These are phyloP conservation scores for Polyporus arcularius DNA, from an alignment of 768 basidiomycete species.

Conservation along the genomic window DNA sequence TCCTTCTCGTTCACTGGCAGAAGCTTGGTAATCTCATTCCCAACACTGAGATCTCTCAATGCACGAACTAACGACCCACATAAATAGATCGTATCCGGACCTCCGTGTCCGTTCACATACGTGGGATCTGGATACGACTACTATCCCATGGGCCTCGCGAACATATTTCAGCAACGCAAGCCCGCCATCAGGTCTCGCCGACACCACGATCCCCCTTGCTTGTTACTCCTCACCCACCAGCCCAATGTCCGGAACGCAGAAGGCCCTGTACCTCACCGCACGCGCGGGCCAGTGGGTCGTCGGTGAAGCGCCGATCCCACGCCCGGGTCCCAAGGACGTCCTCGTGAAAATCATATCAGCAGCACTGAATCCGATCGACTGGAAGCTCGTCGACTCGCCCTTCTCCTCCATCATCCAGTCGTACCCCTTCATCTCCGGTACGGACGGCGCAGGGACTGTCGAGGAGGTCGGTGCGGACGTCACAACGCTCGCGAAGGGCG, in stretches of 20 bases:
- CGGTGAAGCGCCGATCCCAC: neutral
- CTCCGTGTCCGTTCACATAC: too few species aligned
- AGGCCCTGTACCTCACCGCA: constrained; percentile 16
- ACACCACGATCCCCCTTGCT: too few species aligned
- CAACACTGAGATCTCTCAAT: too few species aligned
- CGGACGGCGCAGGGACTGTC: constrained; percentile 41
- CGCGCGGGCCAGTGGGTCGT: constrained; percentile 2
- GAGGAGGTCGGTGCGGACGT: constrained; percentile 42
- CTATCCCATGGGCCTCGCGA: too few species aligned
- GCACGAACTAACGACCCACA: too few species aligned
- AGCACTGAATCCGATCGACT: constrained; percentile 36
- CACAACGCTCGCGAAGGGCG: constrained; percentile 37
- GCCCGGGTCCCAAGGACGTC: constrained; percentile 26
- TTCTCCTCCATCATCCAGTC: constrained; percentile 32
- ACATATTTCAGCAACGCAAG: too few species aligned
- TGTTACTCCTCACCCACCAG: too few species aligned
- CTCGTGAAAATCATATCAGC: constrained; percentile 31
- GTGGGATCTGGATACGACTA: too few species aligned
- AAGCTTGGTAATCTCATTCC: too few species aligned
- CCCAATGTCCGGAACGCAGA: constrained; percentile 7
- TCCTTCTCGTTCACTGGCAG: too few species aligned
- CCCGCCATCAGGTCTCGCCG: too few species aligned
- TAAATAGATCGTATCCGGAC: too few species aligned
- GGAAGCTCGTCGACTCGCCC: constrained; percentile 32
- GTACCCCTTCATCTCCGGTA: constrained; percentile 41